Conservation (phyloP, 2,329 filamentous ascomycete genomes). For the Fusarium oligoseptatum region DNA sequence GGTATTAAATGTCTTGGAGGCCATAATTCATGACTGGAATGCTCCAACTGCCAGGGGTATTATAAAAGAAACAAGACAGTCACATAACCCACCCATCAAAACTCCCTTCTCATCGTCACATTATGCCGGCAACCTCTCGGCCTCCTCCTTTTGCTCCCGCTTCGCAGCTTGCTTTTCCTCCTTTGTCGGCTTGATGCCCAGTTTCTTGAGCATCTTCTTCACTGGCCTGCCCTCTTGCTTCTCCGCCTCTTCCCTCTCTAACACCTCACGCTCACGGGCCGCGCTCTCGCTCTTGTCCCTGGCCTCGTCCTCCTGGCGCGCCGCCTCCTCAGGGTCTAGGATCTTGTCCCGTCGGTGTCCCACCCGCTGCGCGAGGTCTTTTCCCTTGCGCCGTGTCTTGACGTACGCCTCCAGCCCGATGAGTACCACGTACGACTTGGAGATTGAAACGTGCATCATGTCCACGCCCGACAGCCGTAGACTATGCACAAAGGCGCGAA, state of each 20-base stretch:
- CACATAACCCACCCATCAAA: not conserved
- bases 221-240: conserved; percentile 54
- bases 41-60: conserved; percentile 32
- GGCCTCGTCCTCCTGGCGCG: conserved; percentile 68
- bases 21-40: conserved; percentile 21
- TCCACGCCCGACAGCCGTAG: conserved; percentile 82
- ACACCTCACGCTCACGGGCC: conserved; percentile 62
- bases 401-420: conserved; percentile 86
- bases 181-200: conserved; percentile 51
- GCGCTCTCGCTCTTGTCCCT: conserved; percentile 73
- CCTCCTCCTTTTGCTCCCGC: conserved; percentile 37
- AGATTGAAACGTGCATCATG: conserved; percentile 82
- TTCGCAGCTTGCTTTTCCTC: conserved; percentile 41
- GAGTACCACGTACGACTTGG: conserved; percentile 84
- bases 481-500: conserved; percentile 82
- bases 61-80: conserved; percentile 20
- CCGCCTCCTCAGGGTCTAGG: conserved; percentile 71
- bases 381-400: conserved; percentile 75
- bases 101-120: not conserved
- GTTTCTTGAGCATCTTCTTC: conserved; percentile 57
- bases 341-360: conserved; percentile 70
- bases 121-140: conserved; percentile 19
- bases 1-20: conserved; percentile 4
- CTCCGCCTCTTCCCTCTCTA: conserved; percentile 54
- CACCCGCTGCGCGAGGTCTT: conserved; percentile 64